phyloP scores from a whole-genome alignment of 1,139 yeast genomes.

The Martiniozyma asiatica region DNA sequence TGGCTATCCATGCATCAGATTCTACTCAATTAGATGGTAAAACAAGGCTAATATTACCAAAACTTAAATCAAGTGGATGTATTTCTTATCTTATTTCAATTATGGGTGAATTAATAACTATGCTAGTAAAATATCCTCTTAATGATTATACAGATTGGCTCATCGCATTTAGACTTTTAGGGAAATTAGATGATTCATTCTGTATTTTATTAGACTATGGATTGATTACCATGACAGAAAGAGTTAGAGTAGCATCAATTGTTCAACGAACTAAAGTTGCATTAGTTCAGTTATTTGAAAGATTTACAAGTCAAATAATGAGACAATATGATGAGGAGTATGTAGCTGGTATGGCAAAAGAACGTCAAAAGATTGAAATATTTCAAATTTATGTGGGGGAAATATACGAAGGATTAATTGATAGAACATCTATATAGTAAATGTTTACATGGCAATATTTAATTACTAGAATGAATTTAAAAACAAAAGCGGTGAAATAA shows the following conservation, averaged over 20 bases:
- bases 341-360: slow-evolving; percentile 3
- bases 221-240: slow-evolving; percentile 20
- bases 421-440: slow-evolving; percentile 21
- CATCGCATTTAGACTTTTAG: slow-evolving; percentile 13
- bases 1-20: too few species aligned
- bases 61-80: slow-evolving; percentile 30
- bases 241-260: slow-evolving; percentile 22
- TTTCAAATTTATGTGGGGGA: slow-evolving; percentile 21
- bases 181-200: slow-evolving; percentile 20
- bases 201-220: slow-evolving; percentile 19
- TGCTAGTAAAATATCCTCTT: slow-evolving; percentile 33
- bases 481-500: background rate
- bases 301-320: slow-evolving; percentile 10
- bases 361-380: slow-evolving; percentile 5
- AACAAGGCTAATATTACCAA: slow-evolving; percentile 4
- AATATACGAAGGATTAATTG: slow-evolving; percentile 23
- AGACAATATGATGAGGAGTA: slow-evolving; percentile 5
- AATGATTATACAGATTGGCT: slow-evolving; percentile 16
- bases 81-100: slow-evolving; percentile 47
- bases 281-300: slow-evolving; percentile 19
- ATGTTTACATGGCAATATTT: too few species aligned
- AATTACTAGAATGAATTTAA: too few species aligned
- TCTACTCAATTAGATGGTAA: too few species aligned
- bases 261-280: slow-evolving; percentile 20
- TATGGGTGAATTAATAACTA: slow-evolving; percentile 59